Evolutionary conservation across 2,329 filamentous ascomycete species (phyloP), one percentile per base, ranked within the genome.

Genomic region (Erysiphe pulchra): DNA sequence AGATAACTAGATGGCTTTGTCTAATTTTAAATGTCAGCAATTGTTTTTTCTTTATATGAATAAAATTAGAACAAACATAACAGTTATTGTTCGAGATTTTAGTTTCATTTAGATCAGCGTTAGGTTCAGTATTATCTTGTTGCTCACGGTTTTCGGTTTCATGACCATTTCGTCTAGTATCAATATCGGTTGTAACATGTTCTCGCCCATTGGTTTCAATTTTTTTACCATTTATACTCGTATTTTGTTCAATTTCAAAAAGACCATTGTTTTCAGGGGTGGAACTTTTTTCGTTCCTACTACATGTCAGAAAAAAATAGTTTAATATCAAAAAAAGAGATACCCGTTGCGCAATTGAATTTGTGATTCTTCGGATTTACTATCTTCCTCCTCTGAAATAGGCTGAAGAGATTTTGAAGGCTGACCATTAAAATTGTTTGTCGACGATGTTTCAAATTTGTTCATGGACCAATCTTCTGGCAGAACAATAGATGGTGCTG

Each of bases 401-500:
- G 41, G 31, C 4, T 43, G 24, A n/a, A 43, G 41, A 12, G 41
- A 32, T 14, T 16, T 31, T 10, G 41, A 32, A 31, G 16, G 41
- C 31, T 43, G 20, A 7, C 31, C 11, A n/a, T n/a, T 11, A 31
- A 16, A 13, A 5, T 17, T 32, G n/a, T 16, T 14, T 7, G 41
- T 13, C 24, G 41, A 43, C 6, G 41, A 1, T 17, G 13, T 32
- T 12, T 31, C 20, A 32, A 10, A 8, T 10, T 20, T 41, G 16
- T 17, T 14, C 12, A 4, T 43, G 17, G 41, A 17, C 28, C 18
- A 40, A 14, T 45, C 36, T 30, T 48, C 48, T n/a, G 46, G 31
- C 31, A 42, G 48, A 30, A 53, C 37, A 13, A 55, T 46, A 28
- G 54, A 51, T 16, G 53, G 52, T 17, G 47, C 43, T 11, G 51